A percentile compares a stretch with the other conserved stretches of the same genome.
Evolutionary conservation across 495 filamentous ascomycete genomes (phyloP).

Genomic region (Aspergillus indologenus): DNA sequence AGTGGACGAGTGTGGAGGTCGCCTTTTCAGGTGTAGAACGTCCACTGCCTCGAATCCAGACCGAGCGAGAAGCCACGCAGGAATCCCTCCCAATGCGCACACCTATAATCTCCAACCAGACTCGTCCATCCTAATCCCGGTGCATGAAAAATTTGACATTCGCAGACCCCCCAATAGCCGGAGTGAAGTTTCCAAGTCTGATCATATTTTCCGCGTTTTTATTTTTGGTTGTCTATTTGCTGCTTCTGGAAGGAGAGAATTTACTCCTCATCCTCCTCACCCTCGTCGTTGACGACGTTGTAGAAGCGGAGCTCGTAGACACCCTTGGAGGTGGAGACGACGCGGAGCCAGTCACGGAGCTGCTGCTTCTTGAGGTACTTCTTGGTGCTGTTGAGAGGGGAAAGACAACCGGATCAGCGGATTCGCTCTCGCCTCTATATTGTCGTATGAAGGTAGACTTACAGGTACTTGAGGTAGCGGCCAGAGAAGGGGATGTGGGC

Average conservation of each 20-base stretch:
- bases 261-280: constrained; percentile 97
- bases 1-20: neutral
- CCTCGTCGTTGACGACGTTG: constrained; percentile 98
- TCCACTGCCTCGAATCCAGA: neutral
- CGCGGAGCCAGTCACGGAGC: constrained; percentile 98
- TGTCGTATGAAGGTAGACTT: constrained; percentile 34
- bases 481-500: constrained; percentile 97
- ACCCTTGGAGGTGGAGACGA: constrained; percentile 93
- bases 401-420: neutral
- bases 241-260: constrained; percentile 21
- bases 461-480: constrained; percentile 99
- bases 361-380: constrained; percentile 99
- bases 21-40: constrained; percentile 20
- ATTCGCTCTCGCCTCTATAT: neutral
- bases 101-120: constrained; percentile 11
- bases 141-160: neutral
- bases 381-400: constrained; percentile 72
- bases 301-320: constrained; percentile 99
- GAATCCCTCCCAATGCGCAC: constrained; percentile 7
- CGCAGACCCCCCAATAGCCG: neutral
- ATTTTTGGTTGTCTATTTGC: constrained; percentile 4
- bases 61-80: neutral
- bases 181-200: neutral
- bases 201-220: constrained; percentile 13
- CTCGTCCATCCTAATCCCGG: neutral